phyloP scores from a whole-genome alignment of 208 protist genomes.

The Crithidia expoeki region DNA sequence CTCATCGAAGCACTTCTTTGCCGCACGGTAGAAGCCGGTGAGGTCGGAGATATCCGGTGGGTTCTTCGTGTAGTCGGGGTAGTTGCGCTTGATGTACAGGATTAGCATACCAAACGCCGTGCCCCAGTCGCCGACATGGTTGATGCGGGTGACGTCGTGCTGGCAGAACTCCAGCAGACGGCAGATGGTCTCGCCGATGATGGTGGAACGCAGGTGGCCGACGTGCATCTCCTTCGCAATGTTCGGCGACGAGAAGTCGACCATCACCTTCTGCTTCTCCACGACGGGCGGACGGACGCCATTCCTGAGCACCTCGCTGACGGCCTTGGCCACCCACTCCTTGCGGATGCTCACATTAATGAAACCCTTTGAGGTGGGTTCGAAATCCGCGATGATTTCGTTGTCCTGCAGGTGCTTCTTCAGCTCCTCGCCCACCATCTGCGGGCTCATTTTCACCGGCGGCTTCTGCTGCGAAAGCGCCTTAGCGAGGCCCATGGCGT shows the following conservation, averaged over 20 bases:
- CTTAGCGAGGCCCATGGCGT: conserved; percentile 93
- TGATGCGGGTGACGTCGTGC: conserved; percentile 95
- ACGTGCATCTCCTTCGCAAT: conserved; percentile 99
- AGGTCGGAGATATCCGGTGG: conserved; percentile 94
- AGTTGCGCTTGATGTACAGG: conserved; percentile 94
- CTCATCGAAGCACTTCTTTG: conserved; percentile 95
- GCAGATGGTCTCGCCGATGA: conserved; percentile 97
- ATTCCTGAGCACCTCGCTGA: conserved; percentile 54
- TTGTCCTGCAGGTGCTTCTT: conserved; percentile 79
- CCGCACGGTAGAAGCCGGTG: conserved; percentile 94
- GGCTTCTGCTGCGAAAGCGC: conserved; percentile 76
- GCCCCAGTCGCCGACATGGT: conserved; percentile 99
- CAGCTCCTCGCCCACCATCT: conserved; percentile 84
- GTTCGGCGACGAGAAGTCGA: conserved; percentile 99
- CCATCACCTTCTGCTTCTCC: conserved; percentile 79
- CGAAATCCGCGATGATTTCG: conserved; percentile 83
- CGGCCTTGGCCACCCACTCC: conserved; percentile 63
- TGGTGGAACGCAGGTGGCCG: conserved; percentile 97
- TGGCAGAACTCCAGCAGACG: conserved; percentile 95
- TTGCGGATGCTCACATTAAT: conserved; percentile 90
- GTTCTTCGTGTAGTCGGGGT: conserved; percentile 88
- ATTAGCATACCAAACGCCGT: conserved; percentile 99
- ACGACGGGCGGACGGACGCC: conserved; percentile 77
- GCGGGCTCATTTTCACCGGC: conserved; percentile 85
- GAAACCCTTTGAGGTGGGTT: conserved; percentile 92